Conservation (phyloP, 257 asterid species). For the Capsicum rhomboideum region DNA sequence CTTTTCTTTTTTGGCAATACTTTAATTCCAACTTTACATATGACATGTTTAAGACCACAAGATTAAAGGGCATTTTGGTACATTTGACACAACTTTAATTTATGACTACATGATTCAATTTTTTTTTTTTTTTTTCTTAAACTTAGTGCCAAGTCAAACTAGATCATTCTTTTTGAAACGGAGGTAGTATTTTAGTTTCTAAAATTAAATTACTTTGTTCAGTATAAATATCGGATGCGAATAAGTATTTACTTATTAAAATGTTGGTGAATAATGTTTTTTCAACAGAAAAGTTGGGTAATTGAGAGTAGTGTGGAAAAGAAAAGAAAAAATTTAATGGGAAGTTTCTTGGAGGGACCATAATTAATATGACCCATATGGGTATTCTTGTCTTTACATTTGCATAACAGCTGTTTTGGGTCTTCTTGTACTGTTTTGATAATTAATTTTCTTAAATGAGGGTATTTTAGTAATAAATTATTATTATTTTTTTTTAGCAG, state of each 20-base stretch:
- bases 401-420: conserved; percentile 22
- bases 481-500: not conserved
- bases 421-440: conserved; percentile 6
- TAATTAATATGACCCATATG: conserved; percentile 15
- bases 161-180: too few species aligned
- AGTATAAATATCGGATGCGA: not conserved
- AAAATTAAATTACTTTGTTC: not conserved
- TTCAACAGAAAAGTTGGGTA: not conserved
- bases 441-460: conserved; percentile 6
- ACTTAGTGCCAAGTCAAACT: too few species aligned
- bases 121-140: too few species aligned
- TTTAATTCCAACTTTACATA: too few species aligned
- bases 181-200: too few species aligned
- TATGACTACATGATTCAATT: too few species aligned
- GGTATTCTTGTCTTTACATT: conserved; percentile 4
- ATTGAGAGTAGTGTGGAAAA: not conserved
- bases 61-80: too few species aligned
- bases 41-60: too few species aligned
- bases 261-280: not conserved
- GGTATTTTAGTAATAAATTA: conserved; percentile 8
- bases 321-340: not conserved
- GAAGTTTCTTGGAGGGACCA: conserved; percentile 33
- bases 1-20: too few species aligned
- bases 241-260: not conserved
- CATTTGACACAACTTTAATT: too few species aligned